These are phyloP conservation scores for Neurospora sp. DNA, from an alignment of 495 filamentous ascomycete species.

Conservation along the genomic window DNA sequence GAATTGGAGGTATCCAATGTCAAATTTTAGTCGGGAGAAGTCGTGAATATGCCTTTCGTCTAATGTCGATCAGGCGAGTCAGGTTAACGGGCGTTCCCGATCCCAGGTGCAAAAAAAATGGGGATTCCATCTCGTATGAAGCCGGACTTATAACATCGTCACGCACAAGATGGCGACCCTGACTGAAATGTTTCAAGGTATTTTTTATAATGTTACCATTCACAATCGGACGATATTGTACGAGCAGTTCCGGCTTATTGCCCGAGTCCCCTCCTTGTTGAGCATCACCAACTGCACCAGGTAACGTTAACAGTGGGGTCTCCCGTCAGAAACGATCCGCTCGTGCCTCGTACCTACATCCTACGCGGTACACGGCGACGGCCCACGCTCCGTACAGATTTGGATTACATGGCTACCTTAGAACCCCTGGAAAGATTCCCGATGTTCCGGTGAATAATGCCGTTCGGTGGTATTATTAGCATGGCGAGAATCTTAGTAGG, in stretches of 20 bases:
- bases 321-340: neutral
- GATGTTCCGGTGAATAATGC: neutral
- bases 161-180: neutral
- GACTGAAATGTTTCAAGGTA: neutral
- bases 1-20: neutral
- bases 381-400: neutral
- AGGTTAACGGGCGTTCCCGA: neutral
- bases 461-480: neutral
- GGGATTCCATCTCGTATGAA: neutral
- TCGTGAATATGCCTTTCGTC: neutral
- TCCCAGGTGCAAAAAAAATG: neutral
- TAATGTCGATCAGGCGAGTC: neutral
- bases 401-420: neutral
- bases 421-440: neutral
- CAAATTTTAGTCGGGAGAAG: neutral
- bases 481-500: neutral
- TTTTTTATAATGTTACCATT: neutral
- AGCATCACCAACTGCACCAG: neutral
- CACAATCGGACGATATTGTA: neutral
- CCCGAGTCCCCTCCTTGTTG: neutral
- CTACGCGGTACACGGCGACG: neutral
- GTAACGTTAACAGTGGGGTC: neutral
- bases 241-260: neutral
- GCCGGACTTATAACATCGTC: neutral
- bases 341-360: neutral